Base-by-base conservation (phyloP, 2,329 filamentous ascomycete genomes). In the Cercospora beticola region DNA sequence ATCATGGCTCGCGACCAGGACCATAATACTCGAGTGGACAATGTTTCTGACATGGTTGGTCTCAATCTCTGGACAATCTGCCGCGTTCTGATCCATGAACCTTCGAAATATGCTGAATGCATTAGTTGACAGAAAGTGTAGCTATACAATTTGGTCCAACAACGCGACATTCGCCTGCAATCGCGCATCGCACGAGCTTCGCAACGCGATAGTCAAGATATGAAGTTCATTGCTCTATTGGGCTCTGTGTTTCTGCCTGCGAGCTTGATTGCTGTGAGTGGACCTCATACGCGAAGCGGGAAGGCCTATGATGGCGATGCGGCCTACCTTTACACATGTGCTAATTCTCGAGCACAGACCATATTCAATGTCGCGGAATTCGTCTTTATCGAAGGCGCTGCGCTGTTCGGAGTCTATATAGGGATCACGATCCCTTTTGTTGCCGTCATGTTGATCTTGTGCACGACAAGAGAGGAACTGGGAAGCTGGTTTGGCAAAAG, bases 161-260 rank as follows among this genome's bases (percentile, higher is more conserved):
- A 72, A 46, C 69, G 71, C 0, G 69, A 73, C 7, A 70, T 67
- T 2, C 65, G 66, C 9, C 59, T 73, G 26, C 72, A 73, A 36
- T 66, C 68, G 8, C 70, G 36, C 30, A 69, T 74, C 26, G 72
- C 72, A 21, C 52, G 59, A 46, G 66, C 71, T 5, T 52, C 72
- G 18, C 68, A 73, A 30, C 66, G 65, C n/a, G 72, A 74, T 23
- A 73, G 70, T 54, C 62, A 69, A 60, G 72, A 72, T 16, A 73
- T 73, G 72, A 74, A 71, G 46, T 74, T 72, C 49, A 72, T 73
- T 10, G 71, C 71, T 4, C 59, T 74, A 0, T 36, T 74, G 4
- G 72, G 72, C 16, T 74, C 72, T 2, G 62, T 74, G n/a, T 74
- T 74, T 26, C 63, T 74, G 16, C 72, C 72, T 1, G 72, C 72